Base-by-base conservation (phyloP, 2,329 filamentous ascomycete species). In the Teratosphaeria pseudoeucalypti region DNA sequence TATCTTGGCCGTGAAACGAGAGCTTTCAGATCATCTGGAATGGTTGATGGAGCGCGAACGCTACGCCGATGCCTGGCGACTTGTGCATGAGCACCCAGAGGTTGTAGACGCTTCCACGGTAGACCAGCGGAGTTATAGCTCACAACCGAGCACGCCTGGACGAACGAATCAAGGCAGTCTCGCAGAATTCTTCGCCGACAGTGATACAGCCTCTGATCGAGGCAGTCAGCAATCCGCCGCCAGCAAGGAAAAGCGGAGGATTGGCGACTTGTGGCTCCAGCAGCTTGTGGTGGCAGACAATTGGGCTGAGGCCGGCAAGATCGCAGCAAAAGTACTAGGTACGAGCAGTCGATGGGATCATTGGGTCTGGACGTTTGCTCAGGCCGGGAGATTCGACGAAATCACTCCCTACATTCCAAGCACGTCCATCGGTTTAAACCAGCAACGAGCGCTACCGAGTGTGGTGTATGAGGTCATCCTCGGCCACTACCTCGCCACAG, bases 211-310 rank as follows among this genome's bases (percentile, higher is more conserved):
- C 1, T 80, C 80, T n/a, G 79, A 79, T 52, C 80, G 76, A 58
- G 73, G 77, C 39, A 78, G 82, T 49, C 82, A 86, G 64, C 60
- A 47, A 23, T 87, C 87, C 0, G 82, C 85, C 0, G 84, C 87
- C 0, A 89, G 94, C 62, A 90, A 87, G 65, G 92, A 99, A 71
- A 99, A 96, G 74, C 83, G 88, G 37, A 83, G 90, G 1, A 89
- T 99, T 60, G 94, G 94, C 26, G 94, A 97, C 69, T 80, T 95
- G 5, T 99, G 94, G 94, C 81, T 99, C 37, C 86, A 92, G 62
- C 89, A 96, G 67, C 81, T 97, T 37, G 83, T 96, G 37, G 83
- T 86, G 39, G 79, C 83, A 0, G 81, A 84, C 9, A 81, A 92
- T 62, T 99, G 94, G 94, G 71, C 72, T 9, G 78, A 82, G 60